Base-by-base conservation (phyloP, 1,139 yeast species). In the Kodamaea derodonti region DNA sequence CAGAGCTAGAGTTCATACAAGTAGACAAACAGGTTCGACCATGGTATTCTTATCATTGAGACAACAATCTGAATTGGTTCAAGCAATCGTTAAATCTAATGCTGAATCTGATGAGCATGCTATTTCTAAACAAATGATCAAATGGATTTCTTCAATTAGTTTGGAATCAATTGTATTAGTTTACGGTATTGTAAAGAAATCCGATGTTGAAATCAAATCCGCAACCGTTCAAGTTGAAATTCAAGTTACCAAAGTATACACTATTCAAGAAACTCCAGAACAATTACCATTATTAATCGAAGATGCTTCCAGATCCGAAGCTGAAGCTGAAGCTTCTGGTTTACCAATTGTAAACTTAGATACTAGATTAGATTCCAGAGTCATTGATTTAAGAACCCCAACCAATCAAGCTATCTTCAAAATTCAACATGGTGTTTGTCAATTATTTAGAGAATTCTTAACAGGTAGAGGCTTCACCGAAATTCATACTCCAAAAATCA, bases 331-430 rank as follows among this genome's bases (percentile, higher is more conserved):
- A 62, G 88, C 83, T 36, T 81, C 84, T 25, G 94, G 94, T 12
- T 77, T 90, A 50, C 97, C 97, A 33, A 84, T 86, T 29, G 97
- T 92, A 48, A 90, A 90, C 66, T 79, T 92, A 59, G 98, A 94
- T 65, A 94, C 98, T 30, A 80, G 98, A 61, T 76, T 92, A 52
- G 97, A 94, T 60, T 71, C 94, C 39, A 81, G 99, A 62, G 96
- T 90, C 35, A 88, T 92, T 62, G 99, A 92, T 58, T 75, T 92
- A 58, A 83, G 99, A 74, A 92, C 98, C 7, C 84, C 85, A 36
- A 90, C 98, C 39, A 92, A 92, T 72, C 97, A 92, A 68, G 95
- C 98, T 34, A 92, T 92, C 50, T 92, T 94, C 79, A 84, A 80
- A 66, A 82, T 94, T 53, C 95, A 86, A 66, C 77, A 92, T 31